These are phyloP conservation scores for Stemphylium lycopersici DNA, from an alignment of 2,329 filamentous ascomycete species.

Conservation along the genomic window DNA sequence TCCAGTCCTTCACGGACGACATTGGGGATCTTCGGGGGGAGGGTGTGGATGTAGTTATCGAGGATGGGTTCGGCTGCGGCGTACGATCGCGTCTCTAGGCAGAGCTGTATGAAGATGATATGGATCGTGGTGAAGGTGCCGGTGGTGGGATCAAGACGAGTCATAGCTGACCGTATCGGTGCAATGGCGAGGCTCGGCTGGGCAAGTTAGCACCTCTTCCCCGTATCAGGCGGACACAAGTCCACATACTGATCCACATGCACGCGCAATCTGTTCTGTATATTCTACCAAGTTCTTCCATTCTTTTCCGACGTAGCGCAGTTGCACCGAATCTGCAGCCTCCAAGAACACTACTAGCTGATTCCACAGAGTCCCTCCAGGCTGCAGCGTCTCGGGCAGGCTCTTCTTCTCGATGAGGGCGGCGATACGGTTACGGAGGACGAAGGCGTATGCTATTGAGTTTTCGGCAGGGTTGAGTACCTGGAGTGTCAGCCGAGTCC, in stretches of 20 bases:
- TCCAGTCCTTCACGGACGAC: conserved; percentile 43
- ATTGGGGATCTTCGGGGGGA: conserved; percentile 55
- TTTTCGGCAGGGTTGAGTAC: conserved; percentile 63
- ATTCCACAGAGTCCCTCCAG: conserved; percentile 57
- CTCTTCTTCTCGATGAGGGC: conserved; percentile 44
- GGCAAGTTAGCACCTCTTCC: conserved; percentile 4
- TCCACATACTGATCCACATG: conserved; percentile 39
- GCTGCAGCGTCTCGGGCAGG: conserved; percentile 50
- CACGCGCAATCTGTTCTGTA: conserved; percentile 42
- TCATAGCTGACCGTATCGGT: conserved; percentile 60
- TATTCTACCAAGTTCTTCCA: conserved; percentile 55
- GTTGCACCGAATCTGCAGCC: conserved; percentile 60
- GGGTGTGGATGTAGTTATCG: conserved; percentile 70
- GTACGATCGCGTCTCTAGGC: conserved; percentile 60
- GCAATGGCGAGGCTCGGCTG: conserved; percentile 47
- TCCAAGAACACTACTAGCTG: conserved; percentile 56
- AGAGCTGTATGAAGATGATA: conserved; percentile 62
- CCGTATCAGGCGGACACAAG: background rate
- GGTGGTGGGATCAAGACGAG: conserved; percentile 69
- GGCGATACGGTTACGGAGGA: conserved; percentile 58
- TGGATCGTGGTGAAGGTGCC: conserved; percentile 71
- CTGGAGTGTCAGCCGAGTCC: conserved; percentile 29
- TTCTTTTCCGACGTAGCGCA: conserved; percentile 59
- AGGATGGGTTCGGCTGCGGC: conserved; percentile 65
- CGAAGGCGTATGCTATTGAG: conserved; percentile 64